Evolutionary conservation across 2,329 filamentous ascomycete genomes (phyloP).

Genomic region (Chalaropsis ovoidea): DNA sequence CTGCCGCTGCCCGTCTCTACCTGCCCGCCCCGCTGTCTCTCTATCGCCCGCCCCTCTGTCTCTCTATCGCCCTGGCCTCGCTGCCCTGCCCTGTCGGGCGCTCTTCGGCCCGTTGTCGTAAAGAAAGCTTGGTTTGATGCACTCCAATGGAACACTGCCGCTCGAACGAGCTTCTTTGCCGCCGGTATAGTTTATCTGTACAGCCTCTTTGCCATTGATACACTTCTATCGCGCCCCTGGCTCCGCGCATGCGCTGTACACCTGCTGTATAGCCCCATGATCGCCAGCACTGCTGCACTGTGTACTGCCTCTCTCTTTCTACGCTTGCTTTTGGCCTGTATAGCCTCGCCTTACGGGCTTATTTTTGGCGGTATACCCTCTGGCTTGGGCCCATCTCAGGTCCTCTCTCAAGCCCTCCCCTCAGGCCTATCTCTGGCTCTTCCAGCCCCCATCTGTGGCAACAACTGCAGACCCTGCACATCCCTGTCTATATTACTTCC

Average conservation of each 20-base stretch:
- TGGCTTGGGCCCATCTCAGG: slow-evolving; percentile 3
- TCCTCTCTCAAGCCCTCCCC: slow-evolving; percentile 1
- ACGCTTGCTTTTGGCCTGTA: neutral
- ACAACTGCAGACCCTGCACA: neutral
- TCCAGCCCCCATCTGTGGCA: neutral
- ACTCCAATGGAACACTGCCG: slow-evolving; percentile 5
- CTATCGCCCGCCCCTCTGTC: neutral
- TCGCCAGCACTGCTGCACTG: neutral
- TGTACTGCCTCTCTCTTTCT: neutral
- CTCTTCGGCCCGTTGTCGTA: slow-evolving; percentile 10
- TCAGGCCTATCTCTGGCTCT: neutral
- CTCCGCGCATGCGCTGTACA: neutral
- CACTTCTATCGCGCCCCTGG: neutral
- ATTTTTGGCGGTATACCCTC: neutral
- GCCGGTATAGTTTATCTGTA: neutral
- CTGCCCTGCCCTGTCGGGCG: neutral
- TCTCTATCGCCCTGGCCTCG: neutral
- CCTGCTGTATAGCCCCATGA: neutral
- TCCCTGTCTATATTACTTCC: slow-evolving; percentile 9
- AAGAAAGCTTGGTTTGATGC: slow-evolving; percentile 9
- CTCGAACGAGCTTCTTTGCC: neutral
- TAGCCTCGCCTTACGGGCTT: neutral
- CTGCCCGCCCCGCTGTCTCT: neutral
- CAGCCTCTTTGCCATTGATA: neutral
- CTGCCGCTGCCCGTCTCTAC: neutral